These are phyloP conservation scores for Combretum micranthum DNA, from an alignment of 345 rosid species.

Conservation along the genomic window DNA sequence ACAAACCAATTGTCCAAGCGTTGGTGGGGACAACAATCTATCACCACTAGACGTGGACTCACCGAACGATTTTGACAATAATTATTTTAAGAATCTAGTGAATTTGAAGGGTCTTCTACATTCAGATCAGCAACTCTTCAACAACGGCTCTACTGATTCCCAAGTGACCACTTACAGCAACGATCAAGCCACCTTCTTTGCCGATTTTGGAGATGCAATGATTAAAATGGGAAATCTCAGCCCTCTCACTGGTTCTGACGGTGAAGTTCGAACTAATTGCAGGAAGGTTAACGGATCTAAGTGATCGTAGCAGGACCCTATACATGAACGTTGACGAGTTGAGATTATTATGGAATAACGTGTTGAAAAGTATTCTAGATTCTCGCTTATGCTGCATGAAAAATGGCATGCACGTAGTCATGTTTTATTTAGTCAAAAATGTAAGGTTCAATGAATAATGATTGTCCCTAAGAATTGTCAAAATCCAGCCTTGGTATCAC, in stretches of 20 bases:
- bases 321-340: too few relatives aligned
- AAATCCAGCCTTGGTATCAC: too few relatives aligned
- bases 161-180: constrained; percentile 21
- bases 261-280: neutral
- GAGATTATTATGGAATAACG: too few relatives aligned
- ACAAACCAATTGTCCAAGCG: constrained; percentile 27
- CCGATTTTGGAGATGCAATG: neutral
- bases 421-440: too few relatives aligned
- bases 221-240: neutral
- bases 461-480: too few relatives aligned
- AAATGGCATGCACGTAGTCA: too few relatives aligned
- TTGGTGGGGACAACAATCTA: constrained; percentile 26
- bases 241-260: constrained; percentile 1
- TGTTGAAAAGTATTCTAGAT: too few relatives aligned
- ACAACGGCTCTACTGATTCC: constrained; percentile 38
- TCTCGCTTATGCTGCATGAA: too few relatives aligned
- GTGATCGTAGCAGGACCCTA: too few relatives aligned
- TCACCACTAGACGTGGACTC: constrained; percentile 35
- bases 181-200: neutral
- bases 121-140: constrained; percentile 61
- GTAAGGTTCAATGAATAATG: too few relatives aligned
- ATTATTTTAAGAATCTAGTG: constrained; percentile 45
- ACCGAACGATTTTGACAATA: constrained; percentile 45
- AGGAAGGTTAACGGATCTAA: neutral
- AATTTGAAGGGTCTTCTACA: constrained; percentile 45